Conservation (phyloP, 129 eudicot species). For the Gnaphalium uliginosum region DNA sequence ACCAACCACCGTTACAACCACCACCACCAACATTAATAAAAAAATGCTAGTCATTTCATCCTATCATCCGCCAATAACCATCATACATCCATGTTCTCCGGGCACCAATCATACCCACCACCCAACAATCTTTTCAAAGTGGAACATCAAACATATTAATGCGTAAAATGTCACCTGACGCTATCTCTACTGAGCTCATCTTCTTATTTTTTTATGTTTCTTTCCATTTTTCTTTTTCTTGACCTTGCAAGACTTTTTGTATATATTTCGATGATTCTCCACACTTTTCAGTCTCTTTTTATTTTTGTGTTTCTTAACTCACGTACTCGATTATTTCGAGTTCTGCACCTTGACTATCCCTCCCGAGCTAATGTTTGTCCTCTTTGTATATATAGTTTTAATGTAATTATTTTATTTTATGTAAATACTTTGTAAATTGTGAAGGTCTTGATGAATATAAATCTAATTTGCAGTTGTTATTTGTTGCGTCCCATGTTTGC, state of each 20-base stretch:
- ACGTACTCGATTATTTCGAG: background rate
- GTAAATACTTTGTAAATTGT: background rate
- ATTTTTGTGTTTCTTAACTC: background rate
- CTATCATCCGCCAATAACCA: conserved; percentile 11
- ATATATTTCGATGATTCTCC: background rate
- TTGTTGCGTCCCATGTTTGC: background rate
- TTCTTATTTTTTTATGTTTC: background rate
- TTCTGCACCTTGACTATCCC: conserved; percentile 40
- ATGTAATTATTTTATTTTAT: background rate
- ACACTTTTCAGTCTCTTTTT: background rate
- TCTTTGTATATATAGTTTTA: background rate
- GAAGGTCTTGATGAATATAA: background rate
- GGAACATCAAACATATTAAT: background rate
- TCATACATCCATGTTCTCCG: background rate
- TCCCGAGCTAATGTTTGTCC: conserved; percentile 50
- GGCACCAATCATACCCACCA: background rate
- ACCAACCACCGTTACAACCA: conserved; percentile 28
- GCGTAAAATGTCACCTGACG: conserved; percentile 15
- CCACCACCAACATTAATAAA: background rate
- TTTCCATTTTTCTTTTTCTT: conserved; percentile 42
- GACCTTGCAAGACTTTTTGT: conserved; percentile 69
- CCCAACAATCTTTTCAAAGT: conserved; percentile 9
- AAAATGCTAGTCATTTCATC: conserved; percentile 24
- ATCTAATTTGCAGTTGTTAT: conserved; percentile 1
- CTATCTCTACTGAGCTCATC: conserved; percentile 57